Conservation (phyloP, 2,329 filamentous ascomycete genomes). For the Beauveria sp. region DNA sequence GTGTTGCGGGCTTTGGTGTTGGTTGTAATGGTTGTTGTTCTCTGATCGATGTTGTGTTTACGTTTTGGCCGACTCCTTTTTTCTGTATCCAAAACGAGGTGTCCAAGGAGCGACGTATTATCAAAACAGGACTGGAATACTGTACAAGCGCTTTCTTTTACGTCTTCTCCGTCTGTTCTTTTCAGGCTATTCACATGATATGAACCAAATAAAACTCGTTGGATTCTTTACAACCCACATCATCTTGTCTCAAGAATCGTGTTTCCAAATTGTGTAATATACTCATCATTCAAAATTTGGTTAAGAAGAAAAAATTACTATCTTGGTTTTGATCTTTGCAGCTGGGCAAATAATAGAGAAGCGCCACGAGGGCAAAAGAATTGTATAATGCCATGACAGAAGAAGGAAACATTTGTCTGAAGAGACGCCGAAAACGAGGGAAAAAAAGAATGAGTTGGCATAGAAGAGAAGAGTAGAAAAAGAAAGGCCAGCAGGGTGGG, state of each 20-base stretch:
- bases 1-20: neutral
- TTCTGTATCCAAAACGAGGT: neutral
- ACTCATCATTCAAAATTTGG: neutral
- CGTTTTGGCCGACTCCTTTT: neutral
- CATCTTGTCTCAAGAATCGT: neutral
- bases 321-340: neutral
- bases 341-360: neutral
- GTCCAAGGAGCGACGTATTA: neutral
- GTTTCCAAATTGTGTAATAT: neutral
- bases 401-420: neutral
- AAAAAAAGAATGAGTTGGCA: neutral
- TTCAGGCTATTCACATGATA: neutral
- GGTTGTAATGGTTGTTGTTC: neutral
- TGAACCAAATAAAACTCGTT: neutral
- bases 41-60: neutral
- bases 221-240: neutral
- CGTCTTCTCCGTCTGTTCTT: neutral
- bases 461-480: neutral
- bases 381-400: neutral
- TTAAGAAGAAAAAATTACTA: neutral
- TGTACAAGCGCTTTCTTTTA: neutral
- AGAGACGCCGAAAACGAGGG: neutral
- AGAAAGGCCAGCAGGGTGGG: neutral
- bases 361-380: neutral
- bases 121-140: neutral